phyloP scores from a whole-genome alignment of 306 rosid species.

The Fragaria vesca region DNA sequence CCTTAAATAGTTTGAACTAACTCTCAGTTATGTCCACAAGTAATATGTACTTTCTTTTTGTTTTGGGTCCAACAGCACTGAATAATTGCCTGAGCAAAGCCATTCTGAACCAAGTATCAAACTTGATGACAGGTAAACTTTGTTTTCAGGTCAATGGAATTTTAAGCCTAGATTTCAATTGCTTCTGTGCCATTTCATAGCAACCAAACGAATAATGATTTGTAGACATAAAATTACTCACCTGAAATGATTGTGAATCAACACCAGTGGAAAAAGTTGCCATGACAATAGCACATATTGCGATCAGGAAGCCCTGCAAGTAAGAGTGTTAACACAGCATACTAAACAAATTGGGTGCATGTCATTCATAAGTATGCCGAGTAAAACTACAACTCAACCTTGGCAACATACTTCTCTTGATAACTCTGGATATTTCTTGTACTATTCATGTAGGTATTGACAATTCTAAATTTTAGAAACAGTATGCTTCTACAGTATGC shows the following conservation, averaged over 20 bases:
- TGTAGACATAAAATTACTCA: conserved; percentile 13
- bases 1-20: background rate
- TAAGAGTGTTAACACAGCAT: conserved; percentile 15
- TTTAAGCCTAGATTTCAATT: background rate
- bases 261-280: conserved; percentile 91
- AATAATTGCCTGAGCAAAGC: background rate
- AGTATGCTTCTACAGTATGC: background rate
- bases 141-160: background rate
- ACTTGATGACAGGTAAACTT: background rate
- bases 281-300: conserved; percentile 71
- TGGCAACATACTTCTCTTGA: background rate
- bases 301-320: conserved; percentile 69
- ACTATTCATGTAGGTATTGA: background rate
- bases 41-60: background rate
- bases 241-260: conserved; percentile 89
- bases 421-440: background rate
- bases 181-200: background rate
- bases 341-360: background rate
- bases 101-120: background rate
- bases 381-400: background rate
- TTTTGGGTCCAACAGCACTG: background rate
- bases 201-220: background rate
- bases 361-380: background rate
- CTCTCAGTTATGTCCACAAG: background rate
- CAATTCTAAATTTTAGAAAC: background rate